Evolutionary conservation across 148 eudicot species (phyloP).

Genomic region (Pharnaceum exiguum): DNA sequence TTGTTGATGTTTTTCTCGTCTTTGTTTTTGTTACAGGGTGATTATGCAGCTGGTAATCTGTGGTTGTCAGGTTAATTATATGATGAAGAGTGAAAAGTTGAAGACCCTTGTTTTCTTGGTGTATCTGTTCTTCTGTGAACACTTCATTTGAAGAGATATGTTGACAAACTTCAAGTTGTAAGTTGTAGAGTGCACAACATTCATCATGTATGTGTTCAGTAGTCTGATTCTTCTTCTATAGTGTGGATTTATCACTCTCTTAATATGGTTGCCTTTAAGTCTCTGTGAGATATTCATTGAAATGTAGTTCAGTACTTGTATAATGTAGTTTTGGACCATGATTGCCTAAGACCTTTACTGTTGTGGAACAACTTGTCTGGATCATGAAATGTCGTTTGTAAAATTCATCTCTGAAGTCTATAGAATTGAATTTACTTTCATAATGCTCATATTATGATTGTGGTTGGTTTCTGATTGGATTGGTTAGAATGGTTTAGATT

Average conservation of each 20-base stretch:
- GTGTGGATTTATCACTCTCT: neutral
- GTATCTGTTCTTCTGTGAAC: constrained; percentile 2
- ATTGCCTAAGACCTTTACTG: too few relatives aligned
- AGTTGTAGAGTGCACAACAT: constrained; percentile 12
- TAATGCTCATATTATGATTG: too few relatives aligned
- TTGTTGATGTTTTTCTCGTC: neutral
- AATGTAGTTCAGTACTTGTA: too few relatives aligned
- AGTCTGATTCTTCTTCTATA: neutral
- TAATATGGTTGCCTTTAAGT: neutral
- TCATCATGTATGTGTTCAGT: neutral
- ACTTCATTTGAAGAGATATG: neutral
- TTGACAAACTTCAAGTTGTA: constrained; percentile 6
- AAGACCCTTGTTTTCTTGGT: neutral
- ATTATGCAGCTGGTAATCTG: constrained; percentile 14
- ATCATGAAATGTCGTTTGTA: too few relatives aligned
- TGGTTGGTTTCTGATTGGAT: too few relatives aligned
- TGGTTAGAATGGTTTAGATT: too few relatives aligned
- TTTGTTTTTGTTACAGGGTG: constrained; percentile 6
- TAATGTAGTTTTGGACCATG: too few relatives aligned
- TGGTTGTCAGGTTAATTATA: constrained; percentile 21
- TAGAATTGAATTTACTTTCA: too few relatives aligned
- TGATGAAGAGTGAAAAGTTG: too few relatives aligned
- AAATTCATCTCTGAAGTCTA: too few relatives aligned
- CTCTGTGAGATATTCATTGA: too few relatives aligned
- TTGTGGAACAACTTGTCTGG: too few relatives aligned